Conservation (phyloP, 2,329 filamentous ascomycete species). For the Curvularia sp. region DNA sequence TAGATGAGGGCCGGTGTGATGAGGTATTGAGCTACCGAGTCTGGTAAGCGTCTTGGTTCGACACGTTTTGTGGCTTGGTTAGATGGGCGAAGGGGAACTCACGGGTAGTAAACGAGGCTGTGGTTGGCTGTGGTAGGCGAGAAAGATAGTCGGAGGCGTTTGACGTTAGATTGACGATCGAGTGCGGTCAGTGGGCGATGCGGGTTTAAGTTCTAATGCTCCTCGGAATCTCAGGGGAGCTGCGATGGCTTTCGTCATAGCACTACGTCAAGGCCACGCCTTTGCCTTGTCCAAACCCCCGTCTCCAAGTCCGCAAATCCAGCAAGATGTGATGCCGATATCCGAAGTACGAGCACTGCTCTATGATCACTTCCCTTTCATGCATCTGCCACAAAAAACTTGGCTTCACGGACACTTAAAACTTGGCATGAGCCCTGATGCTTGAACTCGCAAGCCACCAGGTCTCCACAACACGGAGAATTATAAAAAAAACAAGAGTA, state of each 20-base stretch:
- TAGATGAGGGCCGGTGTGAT: background rate
- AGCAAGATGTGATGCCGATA: background rate
- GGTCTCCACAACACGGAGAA: background rate
- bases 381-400: conserved; percentile 8
- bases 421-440: conserved; percentile 16
- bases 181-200: background rate
- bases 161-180: conserved; percentile 4
- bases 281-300: background rate
- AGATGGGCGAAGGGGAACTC: background rate
- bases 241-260: conserved; percentile 7
- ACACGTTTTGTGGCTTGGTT: background rate
- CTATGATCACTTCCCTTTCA: background rate
- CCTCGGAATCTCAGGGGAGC: background rate
- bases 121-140: background rate
- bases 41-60: background rate
- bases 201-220: background rate
- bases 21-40: background rate
- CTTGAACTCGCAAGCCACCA: background rate
- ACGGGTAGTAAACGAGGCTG: background rate
- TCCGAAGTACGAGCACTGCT: background rate
- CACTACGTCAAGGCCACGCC: background rate
- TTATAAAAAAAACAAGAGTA: background rate
- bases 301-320: background rate
- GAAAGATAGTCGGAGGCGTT: background rate
- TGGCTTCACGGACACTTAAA: conserved; percentile 19